phyloP scores from a whole-genome alignment of 352 stramenopile species.

The Pythium dissotocum region DNA sequence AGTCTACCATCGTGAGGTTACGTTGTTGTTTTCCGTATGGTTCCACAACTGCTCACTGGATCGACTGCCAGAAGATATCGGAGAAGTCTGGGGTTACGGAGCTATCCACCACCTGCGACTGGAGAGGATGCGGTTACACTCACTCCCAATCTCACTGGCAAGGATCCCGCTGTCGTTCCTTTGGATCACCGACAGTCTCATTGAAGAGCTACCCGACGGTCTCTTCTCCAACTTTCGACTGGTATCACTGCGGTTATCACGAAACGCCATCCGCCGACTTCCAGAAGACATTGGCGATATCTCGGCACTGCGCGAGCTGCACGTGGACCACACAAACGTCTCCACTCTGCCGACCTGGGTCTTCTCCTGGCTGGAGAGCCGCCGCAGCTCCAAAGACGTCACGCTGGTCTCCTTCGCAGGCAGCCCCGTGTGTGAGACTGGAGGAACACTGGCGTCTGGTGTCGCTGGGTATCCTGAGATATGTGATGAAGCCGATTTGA shows the following conservation, averaged over 20 bases:
- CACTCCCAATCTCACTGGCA: not conserved
- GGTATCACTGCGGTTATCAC: not conserved
- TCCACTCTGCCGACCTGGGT: not conserved
- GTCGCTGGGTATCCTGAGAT: not conserved
- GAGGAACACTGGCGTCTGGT: not conserved
- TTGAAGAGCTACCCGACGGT: not conserved
- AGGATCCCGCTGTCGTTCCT: not conserved
- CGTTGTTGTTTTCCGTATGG: not conserved
- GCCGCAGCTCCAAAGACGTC: not conserved
- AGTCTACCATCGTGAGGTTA: not conserved
- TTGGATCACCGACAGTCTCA: not conserved
- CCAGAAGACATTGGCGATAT: not conserved
- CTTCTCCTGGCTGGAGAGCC: not conserved
- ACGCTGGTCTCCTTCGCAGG: not conserved
- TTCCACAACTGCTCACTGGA: not conserved
- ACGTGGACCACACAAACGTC: not conserved
- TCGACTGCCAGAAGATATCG: not conserved
- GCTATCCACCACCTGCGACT: not conserved
- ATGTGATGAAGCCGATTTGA: not conserved
- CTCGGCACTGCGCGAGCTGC: not conserved
- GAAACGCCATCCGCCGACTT: not conserved
- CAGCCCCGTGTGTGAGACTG: not conserved
- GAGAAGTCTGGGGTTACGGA: not conserved
- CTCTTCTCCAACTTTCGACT: not conserved
- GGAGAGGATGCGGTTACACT: not conserved